Evolutionary conservation across 805 yeast genomes (phyloP).

Genomic region (Starmerella vaccinii): DNA sequence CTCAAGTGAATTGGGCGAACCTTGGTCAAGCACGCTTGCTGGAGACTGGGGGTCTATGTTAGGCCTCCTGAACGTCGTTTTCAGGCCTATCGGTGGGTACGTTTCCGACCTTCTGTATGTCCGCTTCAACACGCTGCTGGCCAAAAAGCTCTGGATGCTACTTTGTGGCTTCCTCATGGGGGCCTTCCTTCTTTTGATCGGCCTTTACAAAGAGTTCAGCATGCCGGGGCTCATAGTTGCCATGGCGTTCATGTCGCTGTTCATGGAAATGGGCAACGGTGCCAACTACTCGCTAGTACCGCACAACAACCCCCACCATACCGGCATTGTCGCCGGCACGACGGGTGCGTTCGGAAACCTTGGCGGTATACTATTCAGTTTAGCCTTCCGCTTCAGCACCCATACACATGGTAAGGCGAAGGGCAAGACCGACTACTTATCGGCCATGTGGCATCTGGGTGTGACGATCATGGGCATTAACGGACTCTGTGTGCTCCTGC

Average conservation of each 20-base stretch:
- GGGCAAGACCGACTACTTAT: constrained; percentile 29
- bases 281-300: constrained; percentile 34
- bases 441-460: constrained; percentile 32
- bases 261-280: constrained; percentile 36
- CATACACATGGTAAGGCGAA: constrained; percentile 23
- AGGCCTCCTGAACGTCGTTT: constrained; percentile 19
- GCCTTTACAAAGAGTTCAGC: constrained; percentile 27
- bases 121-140: constrained; percentile 28
- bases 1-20: constrained; percentile 9
- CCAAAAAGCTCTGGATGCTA: constrained; percentile 32
- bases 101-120: constrained; percentile 29
- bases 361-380: constrained; percentile 33
- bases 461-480: constrained; percentile 28
- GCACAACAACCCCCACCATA: constrained; percentile 31
- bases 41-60: constrained; percentile 22
- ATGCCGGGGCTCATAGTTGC: constrained; percentile 30
- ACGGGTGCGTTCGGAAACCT: constrained; percentile 34
- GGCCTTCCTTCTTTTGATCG: constrained; percentile 33
- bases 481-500: constrained; percentile 10
- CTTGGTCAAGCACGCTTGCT: constrained; percentile 12
- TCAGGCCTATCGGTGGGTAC: constrained; percentile 18
- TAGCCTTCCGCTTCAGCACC: constrained; percentile 32
- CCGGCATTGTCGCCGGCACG: constrained; percentile 34
- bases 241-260: constrained; percentile 29
- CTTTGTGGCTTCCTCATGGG: constrained; percentile 30